Evolutionary conservation across 1,139 yeast species (phyloP).

Genomic region (Zygoascus hellenicus): DNA sequence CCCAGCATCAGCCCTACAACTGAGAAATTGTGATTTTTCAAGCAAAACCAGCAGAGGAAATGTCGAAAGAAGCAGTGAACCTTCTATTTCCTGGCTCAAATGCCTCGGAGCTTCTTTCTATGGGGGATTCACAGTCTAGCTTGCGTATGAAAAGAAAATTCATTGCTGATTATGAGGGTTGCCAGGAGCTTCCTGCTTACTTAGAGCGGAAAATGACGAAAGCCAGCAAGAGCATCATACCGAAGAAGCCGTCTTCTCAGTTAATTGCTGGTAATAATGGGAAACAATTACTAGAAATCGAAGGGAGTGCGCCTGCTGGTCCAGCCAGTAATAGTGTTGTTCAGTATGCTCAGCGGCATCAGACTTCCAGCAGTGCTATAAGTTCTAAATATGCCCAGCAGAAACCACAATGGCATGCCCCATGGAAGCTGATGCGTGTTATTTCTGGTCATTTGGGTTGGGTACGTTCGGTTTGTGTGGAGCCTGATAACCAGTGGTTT

Average conservation of each 20-base stretch:
- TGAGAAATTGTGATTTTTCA: too few species aligned
- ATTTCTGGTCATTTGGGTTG: constrained; percentile 91
- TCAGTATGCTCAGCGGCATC: background rate
- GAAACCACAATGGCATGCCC: constrained; percentile 48
- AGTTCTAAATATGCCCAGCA: constrained; percentile 14
- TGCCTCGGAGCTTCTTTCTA: too few species aligned
- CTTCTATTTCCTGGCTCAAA: too few species aligned
- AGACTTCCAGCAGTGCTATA: constrained; percentile 9
- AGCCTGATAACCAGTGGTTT: constrained; percentile 86
- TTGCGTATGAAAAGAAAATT: constrained; percentile 17
- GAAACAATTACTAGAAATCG: background rate
- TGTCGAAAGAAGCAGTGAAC: too few species aligned
- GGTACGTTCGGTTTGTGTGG: constrained; percentile 75
- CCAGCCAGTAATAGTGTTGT: constrained; percentile 1
- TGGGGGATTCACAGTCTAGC: too few species aligned
- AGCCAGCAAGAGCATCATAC: constrained; percentile 10
- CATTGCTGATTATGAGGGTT: constrained; percentile 17
- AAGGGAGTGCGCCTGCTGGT: constrained; percentile 1
- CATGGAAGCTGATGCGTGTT: constrained; percentile 70
- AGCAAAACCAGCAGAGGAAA: too few species aligned
- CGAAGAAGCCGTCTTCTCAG: constrained; percentile 12
- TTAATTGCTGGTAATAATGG: constrained; percentile 11
- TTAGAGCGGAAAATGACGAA: constrained; percentile 18
- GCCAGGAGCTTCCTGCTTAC: constrained; percentile 17
- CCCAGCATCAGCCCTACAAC: too few species aligned